Conservation (phyloP, 176 grass and related monocot genomes). For the Paspalum vaginatum region DNA sequence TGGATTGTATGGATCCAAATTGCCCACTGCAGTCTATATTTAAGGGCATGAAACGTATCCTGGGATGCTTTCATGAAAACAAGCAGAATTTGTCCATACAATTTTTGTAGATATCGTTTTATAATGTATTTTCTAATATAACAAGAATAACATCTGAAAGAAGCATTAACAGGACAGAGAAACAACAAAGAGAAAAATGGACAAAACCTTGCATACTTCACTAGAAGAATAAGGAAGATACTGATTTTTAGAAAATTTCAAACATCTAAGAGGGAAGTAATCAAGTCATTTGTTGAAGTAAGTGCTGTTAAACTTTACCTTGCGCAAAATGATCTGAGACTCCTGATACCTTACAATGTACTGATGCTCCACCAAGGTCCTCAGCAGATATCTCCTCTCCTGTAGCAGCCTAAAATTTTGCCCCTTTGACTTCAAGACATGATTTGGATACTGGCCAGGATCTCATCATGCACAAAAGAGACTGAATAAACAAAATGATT, state of each 20-base stretch:
- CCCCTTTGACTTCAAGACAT: constrained; percentile 40
- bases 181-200: not conserved
- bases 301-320: constrained; percentile 55
- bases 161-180: not conserved
- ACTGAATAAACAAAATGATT: constrained; percentile 19
- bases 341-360: constrained; percentile 97
- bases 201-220: not conserved
- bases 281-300: not conserved
- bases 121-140: constrained; percentile 11
- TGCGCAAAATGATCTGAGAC: constrained; percentile 94
- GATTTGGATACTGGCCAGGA: constrained; percentile 21
- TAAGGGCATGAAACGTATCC: not conserved
- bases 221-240: constrained; percentile 1
- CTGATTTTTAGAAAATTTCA: not conserved
- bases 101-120: not conserved
- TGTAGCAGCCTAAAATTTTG: constrained; percentile 87
- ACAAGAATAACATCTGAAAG: not conserved
- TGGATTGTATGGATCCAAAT: not conserved
- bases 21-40: not conserved
- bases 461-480: constrained; percentile 17
- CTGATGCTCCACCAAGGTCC: constrained; percentile 94
- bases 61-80: not conserved
- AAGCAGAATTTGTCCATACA: not conserved
- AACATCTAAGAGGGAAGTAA: not conserved
- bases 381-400: constrained; percentile 96